phyloP scores from a whole-genome alignment of 768 basidiomycete species.

The Boletales sp. region DNA sequence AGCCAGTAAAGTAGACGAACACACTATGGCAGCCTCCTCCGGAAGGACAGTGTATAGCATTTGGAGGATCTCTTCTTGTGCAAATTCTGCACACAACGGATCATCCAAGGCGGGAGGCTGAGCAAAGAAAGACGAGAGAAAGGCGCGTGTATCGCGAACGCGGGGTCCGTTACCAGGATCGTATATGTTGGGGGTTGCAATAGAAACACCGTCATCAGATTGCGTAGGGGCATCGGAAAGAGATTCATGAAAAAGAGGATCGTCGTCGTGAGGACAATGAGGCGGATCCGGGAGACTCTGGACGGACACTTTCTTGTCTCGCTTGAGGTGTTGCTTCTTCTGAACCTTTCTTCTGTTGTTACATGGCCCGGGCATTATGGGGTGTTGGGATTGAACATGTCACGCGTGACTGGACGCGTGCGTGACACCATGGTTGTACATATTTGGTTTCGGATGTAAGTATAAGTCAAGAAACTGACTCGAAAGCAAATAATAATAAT shows the following conservation, averaged over 20 bases:
- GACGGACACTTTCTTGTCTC: conserved; percentile 27
- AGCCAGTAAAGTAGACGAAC: conserved; percentile 19
- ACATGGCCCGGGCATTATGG: conserved; percentile 60
- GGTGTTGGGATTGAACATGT: conserved; percentile 15
- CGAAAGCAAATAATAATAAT: no score
- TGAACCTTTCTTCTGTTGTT: conserved; percentile 44
- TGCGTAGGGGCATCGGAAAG: conserved; percentile 1
- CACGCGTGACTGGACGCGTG: conserved; percentile 30
- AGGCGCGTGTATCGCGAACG: conserved; percentile 62
- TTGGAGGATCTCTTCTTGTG: conserved; percentile 68
- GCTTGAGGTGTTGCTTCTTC: conserved; percentile 33
- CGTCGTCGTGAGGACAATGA: conserved; percentile 3
- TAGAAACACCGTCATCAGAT: conserved; percentile 16
- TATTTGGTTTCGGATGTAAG: conserved; percentile 16
- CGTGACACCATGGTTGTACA: conserved; percentile 24
- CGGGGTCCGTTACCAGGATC: conserved; percentile 81
- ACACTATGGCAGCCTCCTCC: conserved; percentile 66
- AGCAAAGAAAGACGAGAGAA: conserved; percentile 65
- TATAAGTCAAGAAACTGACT: conserved; percentile 7
- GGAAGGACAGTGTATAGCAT: conserved; percentile 70
- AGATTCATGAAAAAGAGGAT: conserved; percentile 2
- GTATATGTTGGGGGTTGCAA: conserved; percentile 58
- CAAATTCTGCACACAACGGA: conserved; percentile 72
- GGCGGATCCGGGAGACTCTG: neutral
- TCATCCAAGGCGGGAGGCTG: conserved; percentile 61